Evolutionary conservation across 1,284 basidiomycete genomes (phyloP).

Genomic region (Apiotrichum montevideense): DNA sequence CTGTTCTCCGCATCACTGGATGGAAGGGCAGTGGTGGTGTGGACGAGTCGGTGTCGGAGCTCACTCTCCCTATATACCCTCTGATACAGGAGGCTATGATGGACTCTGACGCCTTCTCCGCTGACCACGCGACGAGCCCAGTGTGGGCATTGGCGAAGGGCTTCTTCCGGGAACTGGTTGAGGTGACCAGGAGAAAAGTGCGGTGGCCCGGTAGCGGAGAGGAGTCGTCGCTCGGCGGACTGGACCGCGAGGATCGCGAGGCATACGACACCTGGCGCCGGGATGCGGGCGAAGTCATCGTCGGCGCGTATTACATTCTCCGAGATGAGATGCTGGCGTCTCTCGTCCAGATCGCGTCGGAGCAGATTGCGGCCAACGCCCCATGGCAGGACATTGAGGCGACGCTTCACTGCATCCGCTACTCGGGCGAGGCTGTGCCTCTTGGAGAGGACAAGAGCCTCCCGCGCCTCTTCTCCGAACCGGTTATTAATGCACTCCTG

Average conservation of each 20-base stretch:
- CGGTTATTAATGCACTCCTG: conserved; percentile 50
- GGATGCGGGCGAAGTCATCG: conserved; percentile 82
- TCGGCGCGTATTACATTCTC: conserved; percentile 85
- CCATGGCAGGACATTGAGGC: conserved; percentile 65
- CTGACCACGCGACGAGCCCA: conserved; percentile 46
- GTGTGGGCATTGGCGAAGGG: conserved; percentile 59
- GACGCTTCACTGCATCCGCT: conserved; percentile 72
- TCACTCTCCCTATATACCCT: conserved; percentile 81
- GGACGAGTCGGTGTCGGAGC: conserved; percentile 77
- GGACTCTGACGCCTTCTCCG: conserved; percentile 57
- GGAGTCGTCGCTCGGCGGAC: conserved; percentile 37
- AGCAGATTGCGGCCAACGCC: conserved; percentile 40
- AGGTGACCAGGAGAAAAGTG: conserved; percentile 64
- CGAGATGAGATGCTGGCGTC: conserved; percentile 70
- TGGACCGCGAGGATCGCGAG: conserved; percentile 59
- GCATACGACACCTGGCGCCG: conserved; percentile 57
- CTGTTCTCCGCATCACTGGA: conserved; percentile 67
- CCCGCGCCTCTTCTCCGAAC: conserved; percentile 61
- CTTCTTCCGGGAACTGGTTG: conserved; percentile 70
- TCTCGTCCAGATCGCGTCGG: conserved; percentile 58
- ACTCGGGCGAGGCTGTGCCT: conserved; percentile 77
- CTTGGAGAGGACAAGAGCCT: conserved; percentile 62
- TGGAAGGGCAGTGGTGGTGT: conserved; percentile 67
- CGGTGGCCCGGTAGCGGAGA: conserved; percentile 57
- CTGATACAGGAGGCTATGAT: conserved; percentile 80